phyloP scores from a whole-genome alignment of 805 yeast species.

The Danielia oregonensis region DNA sequence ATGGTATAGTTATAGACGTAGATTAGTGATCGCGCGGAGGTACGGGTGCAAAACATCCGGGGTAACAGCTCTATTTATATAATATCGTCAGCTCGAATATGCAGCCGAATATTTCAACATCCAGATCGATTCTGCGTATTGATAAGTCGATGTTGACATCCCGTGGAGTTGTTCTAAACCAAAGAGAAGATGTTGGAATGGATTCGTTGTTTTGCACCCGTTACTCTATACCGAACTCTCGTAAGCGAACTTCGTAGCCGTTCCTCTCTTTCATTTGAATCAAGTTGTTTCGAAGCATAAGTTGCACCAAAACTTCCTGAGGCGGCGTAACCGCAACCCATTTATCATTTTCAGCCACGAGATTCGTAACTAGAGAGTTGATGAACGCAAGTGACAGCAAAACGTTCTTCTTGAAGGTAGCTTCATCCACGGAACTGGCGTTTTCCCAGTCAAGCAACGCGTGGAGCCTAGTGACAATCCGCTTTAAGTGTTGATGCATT shows the following conservation, averaged over 20 bases:
- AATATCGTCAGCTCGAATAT: too few relatives aligned
- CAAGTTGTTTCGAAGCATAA: slow-evolving; percentile 13
- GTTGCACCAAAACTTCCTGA: slow-evolving; percentile 12
- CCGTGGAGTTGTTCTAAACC: too few relatives aligned
- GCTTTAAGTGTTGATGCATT: slow-evolving; percentile 14
- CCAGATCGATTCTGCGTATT: too few relatives aligned
- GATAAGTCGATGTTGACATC: too few relatives aligned
- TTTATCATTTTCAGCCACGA: slow-evolving; percentile 3
- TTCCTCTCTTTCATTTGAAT: background rate
- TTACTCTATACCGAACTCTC: slow-evolving; percentile 3
- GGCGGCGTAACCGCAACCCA: slow-evolving; percentile 10
- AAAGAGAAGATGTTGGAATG: too few relatives aligned
- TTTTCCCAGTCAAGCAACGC: slow-evolving; percentile 22
- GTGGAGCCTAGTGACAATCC: slow-evolving; percentile 17
- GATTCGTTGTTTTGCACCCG: too few relatives aligned
- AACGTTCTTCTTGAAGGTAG: slow-evolving; percentile 11
- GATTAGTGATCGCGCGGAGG: too few relatives aligned
- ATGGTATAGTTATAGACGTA: too few relatives aligned
- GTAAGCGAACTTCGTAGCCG: slow-evolving; percentile 1
- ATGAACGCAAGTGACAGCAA: slow-evolving; percentile 9
- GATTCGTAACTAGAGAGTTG: slow-evolving; percentile 7
- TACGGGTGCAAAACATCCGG: too few relatives aligned
- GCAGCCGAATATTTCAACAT: too few relatives aligned
- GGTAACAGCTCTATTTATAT: too few relatives aligned
- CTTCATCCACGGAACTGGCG: slow-evolving; percentile 16